These are phyloP conservation scores for Rhizopogon parksii DNA, from an alignment of 1,284 basidiomycete genomes.

Conservation along the genomic window DNA sequence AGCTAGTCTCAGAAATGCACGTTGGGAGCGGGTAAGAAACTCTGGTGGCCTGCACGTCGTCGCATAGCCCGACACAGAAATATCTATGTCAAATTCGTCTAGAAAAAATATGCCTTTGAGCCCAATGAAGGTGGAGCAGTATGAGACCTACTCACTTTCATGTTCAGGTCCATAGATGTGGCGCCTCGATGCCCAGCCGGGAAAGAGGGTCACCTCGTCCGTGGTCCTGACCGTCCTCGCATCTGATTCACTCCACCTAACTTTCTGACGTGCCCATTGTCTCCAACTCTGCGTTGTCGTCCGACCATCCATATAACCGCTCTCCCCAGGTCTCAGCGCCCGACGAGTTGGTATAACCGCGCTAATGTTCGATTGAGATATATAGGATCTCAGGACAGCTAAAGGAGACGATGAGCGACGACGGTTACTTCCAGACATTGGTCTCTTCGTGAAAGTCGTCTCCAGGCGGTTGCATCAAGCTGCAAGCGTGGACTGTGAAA, in stretches of 20 bases:
- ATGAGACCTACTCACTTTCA: conserved; percentile 12
- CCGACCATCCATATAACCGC: conserved; percentile 11
- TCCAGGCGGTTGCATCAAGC: neutral
- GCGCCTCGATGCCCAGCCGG: conserved; percentile 27
- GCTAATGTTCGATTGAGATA: conserved; percentile 32
- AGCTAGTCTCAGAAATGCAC: conserved; percentile 69
- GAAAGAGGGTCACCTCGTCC: conserved; percentile 31
- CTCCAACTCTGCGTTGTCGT: conserved; percentile 32
- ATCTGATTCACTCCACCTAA: conserved; percentile 21
- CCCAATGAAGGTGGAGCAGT: neutral
- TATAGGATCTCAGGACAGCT: conserved; percentile 36
- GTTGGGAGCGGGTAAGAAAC: conserved; percentile 63
- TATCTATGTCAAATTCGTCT: conserved; percentile 59
- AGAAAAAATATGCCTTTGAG: neutral
- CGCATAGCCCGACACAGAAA: conserved; percentile 73
- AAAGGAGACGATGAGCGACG: conserved; percentile 27
- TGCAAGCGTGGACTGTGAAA: neutral
- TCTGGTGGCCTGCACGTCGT: conserved; percentile 55
- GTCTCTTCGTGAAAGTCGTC: conserved; percentile 3
- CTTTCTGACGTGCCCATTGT: conserved; percentile 45
- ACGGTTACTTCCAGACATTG: conserved; percentile 29
- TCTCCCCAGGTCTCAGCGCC: conserved; percentile 10
- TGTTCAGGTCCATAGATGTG: conserved; percentile 5
- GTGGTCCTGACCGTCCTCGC: conserved; percentile 16
- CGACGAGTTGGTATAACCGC: conserved; percentile 15